Evolutionary conservation across 2,329 filamentous ascomycete species (phyloP).

Genomic region (Fusarium nematophilum): DNA sequence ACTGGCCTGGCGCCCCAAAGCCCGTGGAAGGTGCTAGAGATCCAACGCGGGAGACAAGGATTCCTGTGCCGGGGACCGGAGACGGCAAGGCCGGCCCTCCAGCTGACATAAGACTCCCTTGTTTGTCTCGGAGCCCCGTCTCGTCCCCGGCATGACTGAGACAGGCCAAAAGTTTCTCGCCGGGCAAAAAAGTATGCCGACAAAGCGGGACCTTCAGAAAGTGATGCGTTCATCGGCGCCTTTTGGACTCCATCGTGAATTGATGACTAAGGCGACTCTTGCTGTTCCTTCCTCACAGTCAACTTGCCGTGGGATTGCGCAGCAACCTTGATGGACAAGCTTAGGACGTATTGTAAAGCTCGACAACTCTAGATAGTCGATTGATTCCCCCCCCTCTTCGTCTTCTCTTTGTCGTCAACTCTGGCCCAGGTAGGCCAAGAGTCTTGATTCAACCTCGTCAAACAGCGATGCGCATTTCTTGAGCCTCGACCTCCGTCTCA

Average conservation of each 20-base stretch:
- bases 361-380: background rate
- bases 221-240: slow-evolving; percentile 21
- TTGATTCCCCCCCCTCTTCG: background rate
- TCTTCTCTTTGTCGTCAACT: slow-evolving; percentile 5
- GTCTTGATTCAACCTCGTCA: background rate
- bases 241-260: background rate
- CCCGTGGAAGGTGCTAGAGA: slow-evolving; percentile 48
- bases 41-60: slow-evolving; percentile 10
- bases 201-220: slow-evolving; percentile 29
- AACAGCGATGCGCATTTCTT: slow-evolving; percentile 23
- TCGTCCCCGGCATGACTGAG: slow-evolving; percentile 17
- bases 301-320: background rate
- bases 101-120: slow-evolving; percentile 9
- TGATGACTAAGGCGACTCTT: slow-evolving; percentile 38
- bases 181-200: slow-evolving; percentile 26
- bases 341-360: slow-evolving; percentile 16
- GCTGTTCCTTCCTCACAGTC: background rate
- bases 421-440: slow-evolving; percentile 1
- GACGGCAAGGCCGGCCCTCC: slow-evolving; percentile 12
- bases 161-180: background rate
- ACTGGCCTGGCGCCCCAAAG: slow-evolving; percentile 29
- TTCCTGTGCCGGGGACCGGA: slow-evolving; percentile 12
- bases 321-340: slow-evolving; percentile 48
- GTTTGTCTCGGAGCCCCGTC: background rate
- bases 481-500: slow-evolving; percentile 20